Conservation (phyloP, 768 basidiomycete genomes). For the Tulasnella sp. region DNA sequence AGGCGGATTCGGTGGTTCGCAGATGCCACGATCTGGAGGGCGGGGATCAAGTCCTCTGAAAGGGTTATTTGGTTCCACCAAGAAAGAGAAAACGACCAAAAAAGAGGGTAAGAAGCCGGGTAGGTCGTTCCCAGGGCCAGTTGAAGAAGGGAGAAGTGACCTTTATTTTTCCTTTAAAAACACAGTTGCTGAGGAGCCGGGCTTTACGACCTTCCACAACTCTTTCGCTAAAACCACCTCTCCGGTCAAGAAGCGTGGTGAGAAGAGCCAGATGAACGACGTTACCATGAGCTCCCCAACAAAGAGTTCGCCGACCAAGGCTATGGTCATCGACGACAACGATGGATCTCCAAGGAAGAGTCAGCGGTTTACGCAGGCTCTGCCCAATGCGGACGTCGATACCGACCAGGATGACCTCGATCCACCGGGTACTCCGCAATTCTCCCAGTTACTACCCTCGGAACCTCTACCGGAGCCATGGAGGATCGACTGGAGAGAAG, state of each 20-base stretch:
- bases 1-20: too few relatives aligned
- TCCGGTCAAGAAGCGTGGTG: slow-evolving; percentile 26
- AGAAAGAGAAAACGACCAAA: not conserved
- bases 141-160: not conserved
- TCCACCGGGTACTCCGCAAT: not conserved
- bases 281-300: slow-evolving; percentile 16
- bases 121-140: not conserved
- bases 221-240: slow-evolving; percentile 28
- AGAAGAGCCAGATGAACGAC: not conserved
- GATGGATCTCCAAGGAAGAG: not conserved
- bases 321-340: slow-evolving; percentile 1
- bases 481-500: slow-evolving; percentile 19
- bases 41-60: slow-evolving; percentile 1
- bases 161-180: not conserved
- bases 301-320: not conserved
- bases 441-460: not conserved
- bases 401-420: not conserved
- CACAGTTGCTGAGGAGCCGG: not conserved
- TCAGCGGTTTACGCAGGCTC: not conserved
- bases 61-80: not conserved
- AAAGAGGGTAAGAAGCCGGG: not conserved
- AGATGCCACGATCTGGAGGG: not conserved
- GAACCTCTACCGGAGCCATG: not conserved
- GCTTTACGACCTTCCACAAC: slow-evolving; percentile 25
- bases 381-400: not conserved